Evolutionary conservation across 2,329 filamentous ascomycete species (phyloP).

Genomic region (Penicillium janthinellum): DNA sequence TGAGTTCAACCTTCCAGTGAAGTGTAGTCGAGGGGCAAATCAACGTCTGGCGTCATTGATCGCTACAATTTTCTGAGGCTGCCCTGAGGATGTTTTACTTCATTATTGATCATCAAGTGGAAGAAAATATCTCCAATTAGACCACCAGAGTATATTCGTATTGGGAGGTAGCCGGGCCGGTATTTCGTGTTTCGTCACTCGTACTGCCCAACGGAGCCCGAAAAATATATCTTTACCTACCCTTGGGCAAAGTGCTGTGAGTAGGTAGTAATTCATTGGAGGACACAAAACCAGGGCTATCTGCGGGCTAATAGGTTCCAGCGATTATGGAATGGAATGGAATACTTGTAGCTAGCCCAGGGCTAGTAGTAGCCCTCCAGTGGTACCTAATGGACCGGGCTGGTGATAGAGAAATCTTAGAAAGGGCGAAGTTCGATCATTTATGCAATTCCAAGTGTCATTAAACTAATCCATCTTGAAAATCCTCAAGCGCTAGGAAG

Average conservation of each 20-base stretch:
- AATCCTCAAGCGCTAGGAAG: slow-evolving; percentile 9
- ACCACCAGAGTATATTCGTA: too few relatives aligned
- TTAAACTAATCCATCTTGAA: slow-evolving; percentile 12
- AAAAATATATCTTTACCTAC: background rate
- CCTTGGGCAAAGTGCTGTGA: too few relatives aligned
- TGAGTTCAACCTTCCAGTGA: background rate
- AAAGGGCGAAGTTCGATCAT: slow-evolving; percentile 14
- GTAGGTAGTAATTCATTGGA: too few relatives aligned
- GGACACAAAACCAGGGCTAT: too few relatives aligned
- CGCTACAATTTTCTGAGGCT: background rate
- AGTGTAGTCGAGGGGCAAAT: background rate
- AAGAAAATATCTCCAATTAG: too few relatives aligned
- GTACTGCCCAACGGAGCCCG: too few relatives aligned
- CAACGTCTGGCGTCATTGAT: background rate
- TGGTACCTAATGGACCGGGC: too few relatives aligned
- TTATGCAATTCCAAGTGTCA: slow-evolving; percentile 7
- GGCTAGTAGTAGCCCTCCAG: too few relatives aligned
- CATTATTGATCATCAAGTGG: background rate
- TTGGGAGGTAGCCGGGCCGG: too few relatives aligned
- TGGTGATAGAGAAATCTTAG: background rate
- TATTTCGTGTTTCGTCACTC: background rate
- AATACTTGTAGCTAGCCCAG: too few relatives aligned
- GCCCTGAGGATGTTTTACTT: background rate
- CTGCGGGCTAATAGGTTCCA: too few relatives aligned
- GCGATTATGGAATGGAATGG: too few relatives aligned